phyloP scores from a whole-genome alignment of 768 basidiomycete genomes.

The Hirschioporus abietinus region DNA sequence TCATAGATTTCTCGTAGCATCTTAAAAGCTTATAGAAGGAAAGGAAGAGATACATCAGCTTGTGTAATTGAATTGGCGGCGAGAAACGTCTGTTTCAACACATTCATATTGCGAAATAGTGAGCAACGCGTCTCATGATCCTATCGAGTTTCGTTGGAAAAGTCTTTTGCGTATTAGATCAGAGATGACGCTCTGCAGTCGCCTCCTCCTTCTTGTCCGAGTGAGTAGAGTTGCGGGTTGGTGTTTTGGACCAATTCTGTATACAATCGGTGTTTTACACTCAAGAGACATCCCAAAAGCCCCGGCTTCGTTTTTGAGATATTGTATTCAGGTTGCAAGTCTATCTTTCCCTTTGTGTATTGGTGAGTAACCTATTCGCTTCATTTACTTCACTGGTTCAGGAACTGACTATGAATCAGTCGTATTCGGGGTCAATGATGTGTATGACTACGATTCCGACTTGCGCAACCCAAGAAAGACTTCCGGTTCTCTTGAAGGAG shows the following conservation, averaged over 20 bases:
- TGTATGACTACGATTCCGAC: conserved; percentile 16
- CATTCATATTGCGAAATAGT: too few relatives aligned
- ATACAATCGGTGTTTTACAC: conserved; percentile 16
- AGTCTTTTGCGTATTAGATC: too few relatives aligned
- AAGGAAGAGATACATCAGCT: too few relatives aligned
- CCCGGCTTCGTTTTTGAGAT: conserved; percentile 1
- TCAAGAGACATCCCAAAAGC: conserved; percentile 9
- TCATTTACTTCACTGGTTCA: neutral
- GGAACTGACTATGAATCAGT: conserved; percentile 6
- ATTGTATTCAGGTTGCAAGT: conserved; percentile 8
- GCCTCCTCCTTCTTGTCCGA: conserved; percentile 4
- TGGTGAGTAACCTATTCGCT: conserved; percentile 7
- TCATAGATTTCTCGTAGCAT: too few relatives aligned
- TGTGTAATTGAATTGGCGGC: too few relatives aligned
- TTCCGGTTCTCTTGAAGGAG: conserved; percentile 11
- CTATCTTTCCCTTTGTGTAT: conserved; percentile 15
- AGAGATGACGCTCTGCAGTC: neutral
- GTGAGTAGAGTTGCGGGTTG: conserved; percentile 14
- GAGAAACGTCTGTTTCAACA: too few relatives aligned
- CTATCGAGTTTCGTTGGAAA: too few relatives aligned
- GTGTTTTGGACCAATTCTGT: conserved; percentile 16
- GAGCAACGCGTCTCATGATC: too few relatives aligned
- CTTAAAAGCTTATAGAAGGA: too few relatives aligned
- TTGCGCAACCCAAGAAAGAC: conserved; percentile 15
- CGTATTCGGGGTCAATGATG: conserved; percentile 18